Base-by-base conservation (phyloP, 2,329 filamentous ascomycete species). In the Aspergillus ustus region DNA sequence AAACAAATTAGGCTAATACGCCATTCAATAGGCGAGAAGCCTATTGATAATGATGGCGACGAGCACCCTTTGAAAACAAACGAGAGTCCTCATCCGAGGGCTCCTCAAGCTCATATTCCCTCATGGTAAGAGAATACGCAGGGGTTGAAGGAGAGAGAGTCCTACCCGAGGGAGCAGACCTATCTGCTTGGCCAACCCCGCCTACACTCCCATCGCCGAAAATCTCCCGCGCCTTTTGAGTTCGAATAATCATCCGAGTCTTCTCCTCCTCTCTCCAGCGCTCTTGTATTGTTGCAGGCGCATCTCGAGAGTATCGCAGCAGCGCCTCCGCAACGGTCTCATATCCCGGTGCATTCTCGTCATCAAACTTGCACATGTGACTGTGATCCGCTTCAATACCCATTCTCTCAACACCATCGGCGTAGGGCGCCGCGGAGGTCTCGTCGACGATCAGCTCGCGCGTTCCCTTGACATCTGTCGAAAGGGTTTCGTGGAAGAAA, bases 401-500 rank as follows among this genome's bases (percentile, higher is more conserved):
- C 74, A 89, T 91, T 66, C 89, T 89, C 46, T 85, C 87, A 0
- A 91, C 89, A 34, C 89, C 89, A 6, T 88, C 87, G 15, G 91
- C 78, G 58, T 86, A 85, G 0, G 90, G 91, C 19, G 87, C 85
- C 1, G 91, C 91, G 1, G 89, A 92, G 51, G 80, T 81, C 57
- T 89, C 82, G 61, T 92, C 89, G 2, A 93, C 91, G 43, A 93
- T 84, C 62, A 91, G 78, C 57, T 83, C 73, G 7, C 79, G 87
- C 0, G 86, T 86, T 2, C 86, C 87, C 67, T 85, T 89, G 40
- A 92, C 69, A 65, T 91, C 86, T 0, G 89, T 91, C 63, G 88
- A 89, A 67, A 89, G 86, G 50, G 88, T 89, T 71, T 93, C 91
- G 59, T 92, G 89, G 43, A 88, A 91, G 84, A 92, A 91, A 69